Percentiles rank a stretch among this genome's conserved stretches.
These are phyloP conservation scores for Paraglomus occultum DNA, from an alignment of 192 early-diverging fungal genomes.

Conservation along the genomic window DNA sequence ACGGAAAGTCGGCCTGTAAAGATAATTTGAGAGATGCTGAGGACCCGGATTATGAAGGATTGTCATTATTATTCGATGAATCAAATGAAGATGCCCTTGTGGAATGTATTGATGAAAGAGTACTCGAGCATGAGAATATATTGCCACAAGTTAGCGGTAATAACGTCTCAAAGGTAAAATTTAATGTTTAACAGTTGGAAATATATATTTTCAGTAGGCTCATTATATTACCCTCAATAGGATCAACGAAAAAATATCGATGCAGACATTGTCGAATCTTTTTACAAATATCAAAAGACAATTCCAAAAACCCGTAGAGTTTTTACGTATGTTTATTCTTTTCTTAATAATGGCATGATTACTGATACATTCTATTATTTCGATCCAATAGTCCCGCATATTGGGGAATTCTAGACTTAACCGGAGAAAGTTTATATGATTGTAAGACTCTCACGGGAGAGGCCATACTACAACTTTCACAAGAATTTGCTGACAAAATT, in stretches of 20 bases:
- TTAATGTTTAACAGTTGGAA: conserved; percentile 23
- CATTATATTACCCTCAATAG: conserved; percentile 23
- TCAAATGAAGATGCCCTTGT: conserved; percentile 1
- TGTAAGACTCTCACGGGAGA: conserved; percentile 5
- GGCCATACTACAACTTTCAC: conserved; percentile 15
- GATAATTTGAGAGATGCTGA: conserved; percentile 10
- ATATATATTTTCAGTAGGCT: conserved; percentile 18
- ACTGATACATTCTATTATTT: conserved; percentile 17
- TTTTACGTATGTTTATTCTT: conserved; percentile 18
- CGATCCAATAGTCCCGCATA: conserved; percentile 15
- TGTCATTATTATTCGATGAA: not conserved
- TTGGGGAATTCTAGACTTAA: conserved; percentile 20
- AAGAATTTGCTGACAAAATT: conserved; percentile 23
- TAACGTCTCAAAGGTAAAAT: conserved; percentile 6
- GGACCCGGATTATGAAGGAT: not conserved
- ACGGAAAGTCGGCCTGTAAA: conserved; percentile 3
- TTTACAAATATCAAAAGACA: conserved; percentile 7
- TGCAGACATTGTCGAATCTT: conserved; percentile 5
- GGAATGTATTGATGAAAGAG: conserved; percentile 1
- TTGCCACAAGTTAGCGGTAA: conserved; percentile 17
- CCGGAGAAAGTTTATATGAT: conserved; percentile 23
- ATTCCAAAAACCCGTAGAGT: conserved; percentile 21
- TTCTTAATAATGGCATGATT: conserved; percentile 5
- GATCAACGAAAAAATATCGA: conserved; percentile 10
- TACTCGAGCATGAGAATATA: conserved; percentile 19